Conservation (phyloP, 108 stramenopile species). For the Cyclostephanos tholiformis region DNA sequence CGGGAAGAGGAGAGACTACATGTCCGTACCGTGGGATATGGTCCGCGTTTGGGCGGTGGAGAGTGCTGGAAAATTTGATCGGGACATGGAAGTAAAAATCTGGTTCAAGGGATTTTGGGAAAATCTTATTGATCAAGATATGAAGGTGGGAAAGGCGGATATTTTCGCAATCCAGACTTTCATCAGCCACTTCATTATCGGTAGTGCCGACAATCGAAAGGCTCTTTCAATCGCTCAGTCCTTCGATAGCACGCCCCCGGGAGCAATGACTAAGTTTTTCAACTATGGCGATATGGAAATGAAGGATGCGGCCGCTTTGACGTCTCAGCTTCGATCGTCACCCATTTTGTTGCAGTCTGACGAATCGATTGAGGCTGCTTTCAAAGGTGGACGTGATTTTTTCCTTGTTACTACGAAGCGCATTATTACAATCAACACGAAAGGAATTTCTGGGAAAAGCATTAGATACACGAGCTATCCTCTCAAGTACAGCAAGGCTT, state of each 20-base stretch:
- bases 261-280: constrained; percentile 18
- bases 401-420: constrained; percentile 57
- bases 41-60: constrained; percentile 62
- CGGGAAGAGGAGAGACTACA: constrained; percentile 64
- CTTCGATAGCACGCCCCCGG: constrained; percentile 12
- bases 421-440: constrained; percentile 56
- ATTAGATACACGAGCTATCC: constrained; percentile 66
- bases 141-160: constrained; percentile 19
- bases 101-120: constrained; percentile 46
- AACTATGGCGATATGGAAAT: constrained; percentile 46
- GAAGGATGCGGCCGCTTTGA: constrained; percentile 49
- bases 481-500: constrained; percentile 50
- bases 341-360: constrained; percentile 58
- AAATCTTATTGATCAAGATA: constrained; percentile 26
- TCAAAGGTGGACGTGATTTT: constrained; percentile 57
- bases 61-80: constrained; percentile 67
- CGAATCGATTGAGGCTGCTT: constrained; percentile 56
- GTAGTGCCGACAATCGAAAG: constrained; percentile 35
- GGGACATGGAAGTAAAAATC: constrained; percentile 56
- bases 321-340: constrained; percentile 47
- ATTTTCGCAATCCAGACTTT: constrained; percentile 57
- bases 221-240: constrained; percentile 43
- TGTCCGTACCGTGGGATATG: constrained; percentile 53
- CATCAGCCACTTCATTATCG: constrained; percentile 59
- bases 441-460: constrained; percentile 63